Base-by-base conservation (phyloP, 140 eudicot species). In the Bidens hawaiensis region DNA sequence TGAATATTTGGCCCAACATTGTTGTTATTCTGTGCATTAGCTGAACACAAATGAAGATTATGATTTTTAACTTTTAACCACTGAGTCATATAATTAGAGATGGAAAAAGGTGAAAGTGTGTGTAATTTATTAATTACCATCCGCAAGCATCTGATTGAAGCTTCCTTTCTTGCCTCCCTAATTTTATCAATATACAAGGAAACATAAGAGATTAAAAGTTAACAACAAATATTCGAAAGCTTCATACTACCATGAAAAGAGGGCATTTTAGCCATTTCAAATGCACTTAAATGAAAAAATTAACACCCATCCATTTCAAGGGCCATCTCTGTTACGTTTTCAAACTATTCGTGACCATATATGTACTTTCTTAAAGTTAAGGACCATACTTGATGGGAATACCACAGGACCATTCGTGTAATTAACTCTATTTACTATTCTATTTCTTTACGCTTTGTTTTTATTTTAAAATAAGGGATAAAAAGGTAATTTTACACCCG, bases 101-200 rank as follows among this genome's bases (percentile, higher is more conserved):
- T 13, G 0, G 11, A 4, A 30, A 40, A 53, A 67, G 65, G 14
- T 34, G 18, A 69, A 64, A 45, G 51, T 19, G 26, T 48, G 65
- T 48, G 58, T 14, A 26, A n/a, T n/a, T n/a, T n/a, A n/a, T n/a
- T n/a, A n/a, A 23, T 63, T 78, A 91, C 98, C 98, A 63, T 87
- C 95, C 22, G 85, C 98, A 71, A 90, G 97, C 97, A 87, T 90
- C 81, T 84, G 87, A 65, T 84, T 78, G 69, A 90, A 90, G 78
- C 98, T 87, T 64, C 98, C 98, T 79, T 91, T 91, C 88, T 87
- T 91, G 64, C 78, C 74, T 34, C 61, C 86, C 28, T 24, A 21
- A 28, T 33, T 30, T 43, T 62, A 64, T 77, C 28, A 70, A 15
- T 18, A 30, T 17, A 67, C 1, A 21, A 15, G 25, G 45, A 64